Evolutionary conservation across 331 rosid genomes (phyloP), one percentile per base, ranked within the genome.

Genomic region (Quercus phellos): DNA sequence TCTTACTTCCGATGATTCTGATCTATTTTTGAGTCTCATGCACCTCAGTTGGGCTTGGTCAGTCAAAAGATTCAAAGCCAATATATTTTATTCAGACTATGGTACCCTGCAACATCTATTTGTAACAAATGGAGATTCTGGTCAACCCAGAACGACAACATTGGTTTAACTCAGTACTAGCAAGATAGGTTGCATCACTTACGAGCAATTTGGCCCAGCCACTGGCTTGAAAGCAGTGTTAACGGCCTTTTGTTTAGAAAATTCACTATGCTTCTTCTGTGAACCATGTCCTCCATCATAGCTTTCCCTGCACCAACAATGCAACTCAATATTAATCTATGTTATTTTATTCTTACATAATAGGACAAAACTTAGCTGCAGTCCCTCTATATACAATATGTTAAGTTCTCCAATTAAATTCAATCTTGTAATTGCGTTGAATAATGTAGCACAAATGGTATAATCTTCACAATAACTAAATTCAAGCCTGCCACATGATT

Each of bases 141-240:
- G 5, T 50, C 75, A 71, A 50, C 3, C 29, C 56, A 16, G 24
- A 7, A 10, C 29, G 18, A 72, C 35, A 29, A 24, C 19, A 18
- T 30, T 66, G 71, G 71, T 30, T 16, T 32, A 6, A 18, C 51
- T 8, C 21, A 29, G 17, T 61, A 13, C 68, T 26, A 13, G 11
- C 38, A 61, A 61, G 38, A 61, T 27, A 14, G 13, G 5, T 56
- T 60, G 21, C 66, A 70, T 79, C 61, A 88, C 98, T 94, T 90
- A 90, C 97, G 93, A 90, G 96, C 98, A 94, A 66, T 64, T 79
- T 51, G 98, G 98, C 74, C 92, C 85, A 11, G 90, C 75, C 32
- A 85, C 70, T 55, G 93, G 91, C 78, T 84, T 90, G 86, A 66
- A 73, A 67, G 80, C 75, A 32, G 87, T 6, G 6, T 77, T 34